phyloP scores from a whole-genome alignment of 805 yeast genomes.

The Wickerhamiella allomyrinae region DNA sequence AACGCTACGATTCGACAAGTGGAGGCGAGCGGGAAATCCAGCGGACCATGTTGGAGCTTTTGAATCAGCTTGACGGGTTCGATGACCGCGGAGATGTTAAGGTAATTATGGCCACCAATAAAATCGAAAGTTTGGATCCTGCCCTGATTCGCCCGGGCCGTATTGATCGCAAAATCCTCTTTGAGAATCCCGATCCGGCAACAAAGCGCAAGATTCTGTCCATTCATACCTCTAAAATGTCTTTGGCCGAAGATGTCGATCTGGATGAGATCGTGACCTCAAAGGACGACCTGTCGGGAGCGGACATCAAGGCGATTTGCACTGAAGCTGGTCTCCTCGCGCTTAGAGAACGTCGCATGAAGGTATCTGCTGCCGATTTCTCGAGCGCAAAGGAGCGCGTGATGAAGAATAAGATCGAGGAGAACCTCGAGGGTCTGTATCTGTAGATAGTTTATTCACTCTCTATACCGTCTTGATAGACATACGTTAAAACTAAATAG shows the following conservation, averaged over 20 bases:
- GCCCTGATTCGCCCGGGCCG: constrained; percentile 95
- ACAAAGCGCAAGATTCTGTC: constrained; percentile 85
- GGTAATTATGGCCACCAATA: constrained; percentile 96
- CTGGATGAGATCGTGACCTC: constrained; percentile 77
- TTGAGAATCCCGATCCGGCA: constrained; percentile 88
- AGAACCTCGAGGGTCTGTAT: constrained; percentile 86
- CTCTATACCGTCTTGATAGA: constrained; percentile 2
- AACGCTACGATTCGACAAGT: constrained; percentile 76
- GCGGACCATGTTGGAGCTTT: constrained; percentile 90
- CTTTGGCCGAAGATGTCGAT: constrained; percentile 72
- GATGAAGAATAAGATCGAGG: constrained; percentile 91
- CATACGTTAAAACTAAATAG: too few relatives aligned
- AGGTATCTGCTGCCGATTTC: constrained; percentile 88
- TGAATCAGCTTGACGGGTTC: constrained; percentile 92
- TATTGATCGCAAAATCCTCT: constrained; percentile 87
- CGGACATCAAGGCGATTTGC: constrained; percentile 94
- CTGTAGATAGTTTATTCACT: constrained; percentile 33
- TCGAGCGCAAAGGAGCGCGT: constrained; percentile 89
- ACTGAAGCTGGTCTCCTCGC: constrained; percentile 96
- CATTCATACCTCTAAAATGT: constrained; percentile 91
- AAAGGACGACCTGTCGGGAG: constrained; percentile 92
- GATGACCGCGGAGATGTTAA: constrained; percentile 95
- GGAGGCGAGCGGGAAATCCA: constrained; percentile 98
- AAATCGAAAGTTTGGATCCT: constrained; percentile 86
- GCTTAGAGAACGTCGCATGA: constrained; percentile 92